Base-by-base conservation (phyloP, 192 early-diverging fungal genomes). In the Backusella mclennaniae region DNA sequence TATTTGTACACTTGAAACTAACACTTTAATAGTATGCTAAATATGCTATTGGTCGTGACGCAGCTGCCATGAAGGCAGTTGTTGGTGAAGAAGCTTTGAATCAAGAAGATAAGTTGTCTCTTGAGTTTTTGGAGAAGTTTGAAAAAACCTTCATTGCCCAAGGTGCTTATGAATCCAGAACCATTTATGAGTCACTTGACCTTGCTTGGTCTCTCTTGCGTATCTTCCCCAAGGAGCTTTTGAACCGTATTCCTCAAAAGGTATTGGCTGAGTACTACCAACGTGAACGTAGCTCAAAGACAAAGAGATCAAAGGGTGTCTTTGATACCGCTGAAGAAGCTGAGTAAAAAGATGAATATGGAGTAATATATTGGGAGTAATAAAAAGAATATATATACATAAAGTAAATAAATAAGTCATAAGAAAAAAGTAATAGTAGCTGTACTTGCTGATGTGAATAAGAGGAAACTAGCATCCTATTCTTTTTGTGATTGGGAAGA, bases 21-120 rank as follows among this genome's bases (percentile, higher is more conserved):
- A 56, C 8, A 6, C 53, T 0, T 21, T 9, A 8, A 63, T 63
- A 92, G 82, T 99, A 99, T 82, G 98, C 98, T 76, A 99, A 99
- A 85, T 99, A 99, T 83, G 98, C 98, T 26, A 99, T 99, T 85
- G 98, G 98, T 76, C 88, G 94, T 75, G 98, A 99, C 80, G 98
- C 98, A 3, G 95, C 96, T 19, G 94, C 98, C n/a, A 99, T 99
- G 98, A 99, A 99, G 89, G 98, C 98, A 23, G 98, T 99, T 36
- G 98, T 99, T 44, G 98, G 98, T 84, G 98, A 99, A 81, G 98
- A 99, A 80, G 98, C 98, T 4, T 84, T 99, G 83, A 98, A 96
- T 81, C 95, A 94, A 74, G 98, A 99, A 84, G 98, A 99, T 78
- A 99, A 99, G 79, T 88, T 99, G 74, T 90, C 95, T 44, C 83